phyloP scores from a whole-genome alignment of 306 rosid species.

The Herpetospermum pedunculosum region DNA sequence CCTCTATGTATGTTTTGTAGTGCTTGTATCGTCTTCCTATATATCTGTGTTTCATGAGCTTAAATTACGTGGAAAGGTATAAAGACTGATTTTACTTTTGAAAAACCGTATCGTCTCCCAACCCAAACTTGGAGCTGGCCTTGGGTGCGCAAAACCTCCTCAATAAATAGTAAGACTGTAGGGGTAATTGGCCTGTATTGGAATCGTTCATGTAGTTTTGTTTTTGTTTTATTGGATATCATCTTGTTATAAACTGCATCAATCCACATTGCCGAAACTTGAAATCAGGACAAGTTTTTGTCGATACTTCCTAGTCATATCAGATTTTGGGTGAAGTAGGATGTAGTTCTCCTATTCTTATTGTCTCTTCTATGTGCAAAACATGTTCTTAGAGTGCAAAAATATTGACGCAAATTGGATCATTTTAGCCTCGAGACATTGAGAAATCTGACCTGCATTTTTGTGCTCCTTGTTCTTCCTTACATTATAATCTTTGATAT shows the following conservation, averaged over 20 bases:
- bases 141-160: not conserved
- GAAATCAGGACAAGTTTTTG: not conserved
- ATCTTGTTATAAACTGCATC: not conserved
- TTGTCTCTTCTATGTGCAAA: not conserved
- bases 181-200: not conserved
- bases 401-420: not conserved
- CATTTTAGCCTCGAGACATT: not conserved
- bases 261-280: not conserved
- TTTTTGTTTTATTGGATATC: not conserved
- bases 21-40: too few species aligned
- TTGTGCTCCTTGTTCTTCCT: not conserved
- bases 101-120: not conserved
- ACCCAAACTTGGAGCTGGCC: not conserved
- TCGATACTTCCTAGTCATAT: not conserved
- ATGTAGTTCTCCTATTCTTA: not conserved
- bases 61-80: too few species aligned
- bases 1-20: not conserved
- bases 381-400: not conserved
- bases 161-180: not conserved
- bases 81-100: not conserved
- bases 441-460: not conserved
- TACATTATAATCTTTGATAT: not conserved
- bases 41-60: too few species aligned
- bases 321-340: not conserved
- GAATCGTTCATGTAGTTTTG: not conserved